Evolutionary conservation across 1,139 yeast species (phyloP), one percentile per base, ranked within the genome.

Genomic region (Chernovozyma sophiae-reginae): DNA sequence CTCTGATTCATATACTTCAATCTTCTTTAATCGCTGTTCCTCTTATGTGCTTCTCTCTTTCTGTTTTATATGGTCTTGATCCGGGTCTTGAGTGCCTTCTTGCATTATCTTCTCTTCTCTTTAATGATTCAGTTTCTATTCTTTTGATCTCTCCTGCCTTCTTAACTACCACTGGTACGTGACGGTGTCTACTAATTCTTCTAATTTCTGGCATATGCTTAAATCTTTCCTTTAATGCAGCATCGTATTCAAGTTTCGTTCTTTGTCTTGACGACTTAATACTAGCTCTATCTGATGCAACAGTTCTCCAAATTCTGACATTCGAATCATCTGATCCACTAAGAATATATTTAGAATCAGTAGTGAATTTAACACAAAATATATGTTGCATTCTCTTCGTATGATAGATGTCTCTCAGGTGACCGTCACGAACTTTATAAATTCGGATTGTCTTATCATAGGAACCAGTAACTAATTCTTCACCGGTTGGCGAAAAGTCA

Each of bases 311-410:
- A 40, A 94, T 58, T 50, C 99, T 74, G 30, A 94, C 79, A 58
- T 94, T 94, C 48, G 97, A 95, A 58, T 92, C 99, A 61, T 92
- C 98, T 2, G 96, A 86, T 13, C 97, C 98, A 44, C 89, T 79
- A 40, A 90, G 65, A 29, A 94, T 78, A 59, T 89, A 92, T 53
- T 82, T 79, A 36, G 95, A 73, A 60, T 92, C 99, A 74, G 87
- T 86, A 7, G 96, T 78, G 59, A 72, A 94, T 46, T 82, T 80
- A 30, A 84, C 87, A 42, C 85, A 76, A 61, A 90, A 87, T 8
- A 92, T 84, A 44, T 92, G 82, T 65, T 92, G 99, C 99, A 92
- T 92, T 56, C 99, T 77, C 67, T 87, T 89, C 18, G 98, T 94
- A 55, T 92, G 98, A 60, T 94, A 92, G 33, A 94, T 77, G 53